phyloP scores from a whole-genome alignment of 257 asterid genomes.

The Solanum paucissectum region DNA sequence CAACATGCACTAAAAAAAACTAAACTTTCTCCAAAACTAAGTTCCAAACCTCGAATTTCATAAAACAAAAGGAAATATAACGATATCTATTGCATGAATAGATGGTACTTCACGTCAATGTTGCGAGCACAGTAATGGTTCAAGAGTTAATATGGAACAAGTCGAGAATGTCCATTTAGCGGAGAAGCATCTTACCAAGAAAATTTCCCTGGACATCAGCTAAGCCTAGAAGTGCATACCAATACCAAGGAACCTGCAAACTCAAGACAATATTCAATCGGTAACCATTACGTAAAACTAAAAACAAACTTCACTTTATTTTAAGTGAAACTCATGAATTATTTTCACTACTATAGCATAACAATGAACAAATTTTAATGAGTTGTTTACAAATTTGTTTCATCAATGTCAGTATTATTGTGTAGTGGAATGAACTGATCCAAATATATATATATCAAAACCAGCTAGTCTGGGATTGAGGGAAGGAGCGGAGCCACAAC shows the following conservation, averaged over 20 bases:
- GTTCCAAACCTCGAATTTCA: neutral
- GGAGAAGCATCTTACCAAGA: slow-evolving; percentile 31
- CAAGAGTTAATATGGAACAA: neutral
- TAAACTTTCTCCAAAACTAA: neutral
- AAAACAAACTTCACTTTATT: neutral
- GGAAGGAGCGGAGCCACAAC: neutral
- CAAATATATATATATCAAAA: neutral
- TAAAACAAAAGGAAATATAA: neutral
- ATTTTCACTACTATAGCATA: neutral
- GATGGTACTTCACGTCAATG: neutral
- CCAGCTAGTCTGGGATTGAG: neutral
- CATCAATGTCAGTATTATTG: neutral
- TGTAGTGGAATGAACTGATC: neutral
- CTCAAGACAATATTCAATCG: neutral
- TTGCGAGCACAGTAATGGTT: neutral
- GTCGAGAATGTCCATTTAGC: neutral
- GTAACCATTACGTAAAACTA: neutral
- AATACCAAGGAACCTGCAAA: slow-evolving; percentile 69
- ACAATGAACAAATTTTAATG: neutral
- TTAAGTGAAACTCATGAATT: neutral
- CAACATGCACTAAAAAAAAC: neutral
- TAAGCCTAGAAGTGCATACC: slow-evolving; percentile 53
- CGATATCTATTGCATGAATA: neutral
- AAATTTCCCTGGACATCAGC: slow-evolving; percentile 68
- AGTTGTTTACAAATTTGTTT: neutral